Conservation (phyloP, 768 basidiomycete species). For the Podaxis sp. region DNA sequence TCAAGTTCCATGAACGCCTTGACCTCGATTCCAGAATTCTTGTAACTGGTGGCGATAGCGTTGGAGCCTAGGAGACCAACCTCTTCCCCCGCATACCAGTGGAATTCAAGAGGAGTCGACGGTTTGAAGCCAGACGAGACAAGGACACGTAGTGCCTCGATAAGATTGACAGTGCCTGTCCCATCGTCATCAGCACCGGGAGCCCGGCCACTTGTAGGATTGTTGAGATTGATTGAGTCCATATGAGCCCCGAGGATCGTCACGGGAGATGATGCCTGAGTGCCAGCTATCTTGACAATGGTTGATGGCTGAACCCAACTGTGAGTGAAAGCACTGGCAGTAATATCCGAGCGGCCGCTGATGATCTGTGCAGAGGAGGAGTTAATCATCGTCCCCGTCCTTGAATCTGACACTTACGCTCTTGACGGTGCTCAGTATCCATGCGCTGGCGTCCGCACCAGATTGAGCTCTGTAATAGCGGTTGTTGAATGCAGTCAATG, state of each 20-base stretch:
- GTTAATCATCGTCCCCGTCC: not conserved
- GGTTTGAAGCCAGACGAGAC: conserved; percentile 34
- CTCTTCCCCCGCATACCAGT: conserved; percentile 45
- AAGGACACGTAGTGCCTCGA: conserved; percentile 38
- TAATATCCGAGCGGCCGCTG: conserved; percentile 23
- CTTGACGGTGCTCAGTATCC: conserved; percentile 30
- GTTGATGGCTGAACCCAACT: conserved; percentile 30
- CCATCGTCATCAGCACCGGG: conserved; percentile 51
- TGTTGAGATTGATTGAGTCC: conserved; percentile 37
- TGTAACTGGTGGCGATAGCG: conserved; percentile 48
- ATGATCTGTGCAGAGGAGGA: conserved; percentile 17
- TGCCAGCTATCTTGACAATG: conserved; percentile 34
- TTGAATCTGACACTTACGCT: conserved; percentile 19
- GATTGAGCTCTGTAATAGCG: conserved; percentile 35
- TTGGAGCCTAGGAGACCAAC: conserved; percentile 46
- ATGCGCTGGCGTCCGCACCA: conserved; percentile 34
- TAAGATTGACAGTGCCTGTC: conserved; percentile 38
- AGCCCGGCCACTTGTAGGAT: conserved; percentile 34
- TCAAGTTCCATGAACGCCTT: conserved; percentile 48
- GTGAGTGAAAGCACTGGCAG: conserved; percentile 26
- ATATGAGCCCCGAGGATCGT: conserved; percentile 39
- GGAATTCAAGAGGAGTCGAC: conserved; percentile 39
- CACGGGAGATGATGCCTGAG: conserved; percentile 22
- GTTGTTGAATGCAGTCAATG: conserved; percentile 37
- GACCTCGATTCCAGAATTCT: conserved; percentile 36